These are phyloP conservation scores for Solanum paucissectum DNA, from an alignment of 257 asterid genomes.

Conservation along the genomic window DNA sequence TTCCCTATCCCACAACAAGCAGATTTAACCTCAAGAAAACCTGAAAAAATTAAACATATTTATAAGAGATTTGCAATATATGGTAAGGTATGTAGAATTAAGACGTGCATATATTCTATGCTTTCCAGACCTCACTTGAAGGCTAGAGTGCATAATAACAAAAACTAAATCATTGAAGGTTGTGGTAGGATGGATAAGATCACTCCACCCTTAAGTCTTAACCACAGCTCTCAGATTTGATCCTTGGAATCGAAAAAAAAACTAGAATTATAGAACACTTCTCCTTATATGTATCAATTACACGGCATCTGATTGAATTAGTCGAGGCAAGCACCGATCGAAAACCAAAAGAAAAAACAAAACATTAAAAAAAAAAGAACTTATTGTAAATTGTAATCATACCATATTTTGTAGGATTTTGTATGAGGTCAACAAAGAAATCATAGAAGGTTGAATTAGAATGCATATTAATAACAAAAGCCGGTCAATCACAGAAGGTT, in stretches of 20 bases:
- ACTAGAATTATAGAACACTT: not conserved
- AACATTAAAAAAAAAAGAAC: no score
- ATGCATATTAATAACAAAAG: not conserved
- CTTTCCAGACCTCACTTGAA: fast-evolving
- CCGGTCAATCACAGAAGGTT: not conserved
- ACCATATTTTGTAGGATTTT: no score
- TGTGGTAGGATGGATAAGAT: not conserved
- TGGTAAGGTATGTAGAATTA: not conserved
- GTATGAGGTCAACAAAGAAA: no score
- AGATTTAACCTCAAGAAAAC: constrained; percentile 42
- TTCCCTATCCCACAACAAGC: constrained; percentile 83
- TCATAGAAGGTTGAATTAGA: no score
- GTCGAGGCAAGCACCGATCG: not conserved
- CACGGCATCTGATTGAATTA: no score
- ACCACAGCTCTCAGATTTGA: fast-evolving
- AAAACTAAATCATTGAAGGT: not conserved
- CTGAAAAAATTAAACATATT: constrained; percentile 6
- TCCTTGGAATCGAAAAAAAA: fast-evolving
- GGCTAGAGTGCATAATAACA: not conserved
- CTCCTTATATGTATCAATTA: not conserved
- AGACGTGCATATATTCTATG: not conserved
- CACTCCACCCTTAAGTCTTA: not conserved
- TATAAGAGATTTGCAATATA: not conserved
- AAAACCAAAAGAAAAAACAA: not conserved
- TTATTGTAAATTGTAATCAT: no score